These are phyloP conservation scores for Gracilaria domingensis DNA, from an alignment of 23 red algal species.

Conservation along the genomic window DNA sequence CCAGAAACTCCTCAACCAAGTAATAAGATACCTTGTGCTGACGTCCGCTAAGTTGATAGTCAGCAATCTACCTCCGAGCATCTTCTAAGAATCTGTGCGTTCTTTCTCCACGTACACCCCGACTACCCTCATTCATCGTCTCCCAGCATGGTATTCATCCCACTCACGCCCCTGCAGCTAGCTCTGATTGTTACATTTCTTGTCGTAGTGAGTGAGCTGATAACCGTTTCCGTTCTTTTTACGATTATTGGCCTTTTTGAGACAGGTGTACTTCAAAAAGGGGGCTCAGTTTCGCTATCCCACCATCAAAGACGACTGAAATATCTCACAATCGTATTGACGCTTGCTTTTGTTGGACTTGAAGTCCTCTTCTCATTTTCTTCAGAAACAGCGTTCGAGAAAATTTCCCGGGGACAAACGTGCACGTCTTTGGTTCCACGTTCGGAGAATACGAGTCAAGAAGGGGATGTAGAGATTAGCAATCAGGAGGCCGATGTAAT, in stretches of 20 bases:
- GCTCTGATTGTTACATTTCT: background rate
- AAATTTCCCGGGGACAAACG: background rate
- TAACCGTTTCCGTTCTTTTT: background rate
- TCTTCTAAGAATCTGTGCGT: too few relatives aligned
- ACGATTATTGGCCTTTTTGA: background rate
- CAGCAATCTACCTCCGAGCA: too few relatives aligned
- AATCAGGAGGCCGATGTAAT: background rate
- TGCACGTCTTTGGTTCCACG: background rate
- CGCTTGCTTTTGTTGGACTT: background rate
- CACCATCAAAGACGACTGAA: background rate
- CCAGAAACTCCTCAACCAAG: too few relatives aligned
- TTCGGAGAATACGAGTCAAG: background rate
- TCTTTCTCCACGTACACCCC: too few relatives aligned
- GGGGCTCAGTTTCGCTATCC: background rate
- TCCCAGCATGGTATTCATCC: background rate
- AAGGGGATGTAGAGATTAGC: background rate
- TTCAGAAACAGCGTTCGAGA: background rate
- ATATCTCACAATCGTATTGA: background rate
- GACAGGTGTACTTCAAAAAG: background rate
- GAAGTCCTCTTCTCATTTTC: background rate
- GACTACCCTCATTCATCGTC: background rate
- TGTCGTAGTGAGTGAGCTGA: background rate
- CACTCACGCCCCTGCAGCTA: background rate
- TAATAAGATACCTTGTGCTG: too few relatives aligned
- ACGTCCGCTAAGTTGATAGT: too few relatives aligned